phyloP scores from a whole-genome alignment of 192 early-diverging fungal genomes.

The Radiomyces spectabilis region DNA sequence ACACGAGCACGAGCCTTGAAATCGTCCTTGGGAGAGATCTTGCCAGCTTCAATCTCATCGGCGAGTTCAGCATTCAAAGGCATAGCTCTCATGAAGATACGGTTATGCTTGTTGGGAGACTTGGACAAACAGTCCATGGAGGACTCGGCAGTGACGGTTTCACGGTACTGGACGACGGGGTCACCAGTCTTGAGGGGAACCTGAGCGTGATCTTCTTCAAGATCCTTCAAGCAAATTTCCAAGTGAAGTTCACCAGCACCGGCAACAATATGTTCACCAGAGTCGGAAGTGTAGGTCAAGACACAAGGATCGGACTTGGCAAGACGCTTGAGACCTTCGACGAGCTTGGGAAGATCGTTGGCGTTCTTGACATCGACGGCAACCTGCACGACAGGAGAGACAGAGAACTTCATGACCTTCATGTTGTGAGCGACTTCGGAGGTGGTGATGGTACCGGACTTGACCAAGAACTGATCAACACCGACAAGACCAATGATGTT shows the following conservation, averaged over 20 bases:
- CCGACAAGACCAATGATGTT: conserved; percentile 98
- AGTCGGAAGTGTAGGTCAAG: conserved; percentile 75
- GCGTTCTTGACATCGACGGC: conserved; percentile 96
- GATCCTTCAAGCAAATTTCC: conserved; percentile 98
- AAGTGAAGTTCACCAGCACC: conserved; percentile 99
- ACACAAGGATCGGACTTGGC: conserved; percentile 99
- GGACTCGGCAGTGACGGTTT: conserved; percentile 84
- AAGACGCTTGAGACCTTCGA: conserved; percentile 98
- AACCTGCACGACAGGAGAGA: conserved; percentile 93
- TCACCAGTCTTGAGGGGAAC: conserved; percentile 85
- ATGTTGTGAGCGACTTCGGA: conserved; percentile 92
- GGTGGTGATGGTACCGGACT: conserved; percentile 97
- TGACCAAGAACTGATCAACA: conserved; percentile 98
- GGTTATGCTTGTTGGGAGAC: conserved; percentile 99
- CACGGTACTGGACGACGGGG: conserved; percentile 92
- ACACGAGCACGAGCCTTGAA: conserved; percentile 87
- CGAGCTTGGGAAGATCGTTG: conserved; percentile 96
- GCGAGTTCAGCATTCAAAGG: conserved; percentile 80
- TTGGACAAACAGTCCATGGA: conserved; percentile 77
- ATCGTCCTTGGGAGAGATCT: conserved; percentile 84
- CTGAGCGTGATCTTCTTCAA: conserved; percentile 96
- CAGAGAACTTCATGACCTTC: conserved; percentile 99
- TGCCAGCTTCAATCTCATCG: conserved; percentile 73
- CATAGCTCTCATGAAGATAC: conserved; percentile 90
- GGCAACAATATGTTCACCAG: conserved; percentile 96